Base-by-base conservation (phyloP, 176 grass and related monocot species). In the Phyllostachys edulis region DNA sequence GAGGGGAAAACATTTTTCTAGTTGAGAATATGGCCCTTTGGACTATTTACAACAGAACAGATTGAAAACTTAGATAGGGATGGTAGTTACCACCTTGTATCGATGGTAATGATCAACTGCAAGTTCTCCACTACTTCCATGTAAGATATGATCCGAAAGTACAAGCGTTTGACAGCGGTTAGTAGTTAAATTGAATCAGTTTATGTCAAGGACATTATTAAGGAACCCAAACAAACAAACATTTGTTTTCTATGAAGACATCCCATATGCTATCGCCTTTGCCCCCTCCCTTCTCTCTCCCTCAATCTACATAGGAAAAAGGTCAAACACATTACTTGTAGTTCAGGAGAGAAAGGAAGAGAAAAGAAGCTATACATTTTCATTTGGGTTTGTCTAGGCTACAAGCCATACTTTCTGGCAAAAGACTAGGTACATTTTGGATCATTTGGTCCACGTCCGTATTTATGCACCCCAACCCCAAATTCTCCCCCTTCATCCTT, bases 201-300 rank as follows among this genome's bases (percentile, higher is more conserved):
- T 34, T 66, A 68, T 70, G 52, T 63, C 44, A 71, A 41, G 2
- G 70, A 69, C 21, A 69, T 67, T 39, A 82, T 56, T 9, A 67
- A 5, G 65, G 3, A 55, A 27, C 23, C 51, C 6, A 81, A 21
- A 54, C 38, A 57, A 54, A 37, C 74, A 78, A 80, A 99, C 96
- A 91, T 89, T 94, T 92, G 39, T 92, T 88, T 57, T 94, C 96
- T 15, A 85, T 73, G 50, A 99, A 99, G 77, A 99, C 85, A 89
- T 99, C 96, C 96, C 93, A 99, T 79, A 95, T 96, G 54, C 39
- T 99, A 63, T 99, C 96, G 5, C 91, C 96, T 90, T 94, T 99
- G 59, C 91, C 59, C 91, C 91, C 75, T 96, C 96, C 54, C 78
- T 84, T 90, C 93, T 96, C 2, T 78, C 96, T 55, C 96, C 96